Conservation (phyloP, 495 filamentous ascomycete genomes). For the Lasiosphaeria hispida region DNA sequence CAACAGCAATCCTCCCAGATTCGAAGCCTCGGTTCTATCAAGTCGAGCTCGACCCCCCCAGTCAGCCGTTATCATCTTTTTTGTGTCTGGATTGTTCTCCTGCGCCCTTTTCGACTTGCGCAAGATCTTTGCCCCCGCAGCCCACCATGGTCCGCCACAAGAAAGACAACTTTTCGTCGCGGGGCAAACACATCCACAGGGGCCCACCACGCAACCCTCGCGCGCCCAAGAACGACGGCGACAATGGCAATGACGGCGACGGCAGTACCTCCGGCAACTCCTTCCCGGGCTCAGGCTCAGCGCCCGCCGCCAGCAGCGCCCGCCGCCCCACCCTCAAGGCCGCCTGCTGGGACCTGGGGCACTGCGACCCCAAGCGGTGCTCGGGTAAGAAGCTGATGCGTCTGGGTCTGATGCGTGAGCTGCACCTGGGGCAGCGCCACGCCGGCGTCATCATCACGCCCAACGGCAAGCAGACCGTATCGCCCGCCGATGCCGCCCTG, state of each 20-base stretch:
- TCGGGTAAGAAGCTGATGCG: slow-evolving; percentile 92
- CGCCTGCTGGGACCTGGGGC: slow-evolving; percentile 95
- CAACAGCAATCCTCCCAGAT: too few relatives aligned
- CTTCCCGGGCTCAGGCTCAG: too few relatives aligned
- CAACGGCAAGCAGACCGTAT: slow-evolving; percentile 82
- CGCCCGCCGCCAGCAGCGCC: slow-evolving; percentile 26
- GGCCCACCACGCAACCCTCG: slow-evolving; percentile 38
- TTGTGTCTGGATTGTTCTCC: too few relatives aligned
- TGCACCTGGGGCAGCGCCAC: slow-evolving; percentile 86
- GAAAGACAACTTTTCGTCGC: slow-evolving; percentile 75
- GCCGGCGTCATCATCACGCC: slow-evolving; percentile 89
- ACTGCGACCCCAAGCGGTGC: slow-evolving; percentile 96
- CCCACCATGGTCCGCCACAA: slow-evolving; percentile 83
- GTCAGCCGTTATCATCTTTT: background rate
- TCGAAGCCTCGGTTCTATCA: too few relatives aligned
- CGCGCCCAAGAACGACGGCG: slow-evolving; percentile 27
- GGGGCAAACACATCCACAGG: slow-evolving; percentile 57
- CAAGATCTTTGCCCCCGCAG: background rate
- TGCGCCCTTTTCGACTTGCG: background rate
- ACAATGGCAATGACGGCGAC: slow-evolving; percentile 33
- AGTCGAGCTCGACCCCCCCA: background rate
- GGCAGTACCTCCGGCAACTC: slow-evolving; percentile 31
- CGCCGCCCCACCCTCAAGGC: slow-evolving; percentile 69
- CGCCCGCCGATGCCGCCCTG: slow-evolving; percentile 73
- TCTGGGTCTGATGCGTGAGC: slow-evolving; percentile 87